Base-by-base conservation (phyloP, 352 stramenopile genomes). In the Peronosclerospora sorghi region DNA sequence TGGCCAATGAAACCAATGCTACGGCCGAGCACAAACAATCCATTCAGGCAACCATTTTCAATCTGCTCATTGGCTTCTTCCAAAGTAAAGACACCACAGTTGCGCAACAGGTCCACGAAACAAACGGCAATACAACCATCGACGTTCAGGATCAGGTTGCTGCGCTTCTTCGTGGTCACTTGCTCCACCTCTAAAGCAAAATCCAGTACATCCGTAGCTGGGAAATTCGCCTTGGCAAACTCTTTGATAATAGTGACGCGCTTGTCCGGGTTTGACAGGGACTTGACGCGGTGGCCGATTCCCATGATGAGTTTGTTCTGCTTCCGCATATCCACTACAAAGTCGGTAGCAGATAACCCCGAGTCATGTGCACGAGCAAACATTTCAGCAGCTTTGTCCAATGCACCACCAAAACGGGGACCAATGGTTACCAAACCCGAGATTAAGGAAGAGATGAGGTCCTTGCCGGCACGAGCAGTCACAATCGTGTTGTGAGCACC, bases 61-160 rank as follows among this genome's bases (percentile, higher is more conserved):
- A 98, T 95, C 51, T 97, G 78, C 57, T 97, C 91, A 62, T 97
- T 87, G 41, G 88, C 90, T 59, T 96, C 85, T 45, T 94, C 85
- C 26, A 74, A 54, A 24, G 83, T 92, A 68, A 96, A 95, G 35
- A 85, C 79, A 20, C 83, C 83, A 44, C 81, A 96, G 53, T 84
- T 85, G 45, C 93, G 84, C 43, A 98, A 68, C 66, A 98, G 58
- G 58, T 98, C 94, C 27, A 98, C 92, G 63, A 98, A 98, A 68
- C 88, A 97, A 21, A 94, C 91, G 32, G 91, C 94, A 50, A 98
- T 97, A 49, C 89, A 97, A 35, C 92, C 94, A 58, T 98, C 94
- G 21, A 98, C 94, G 69, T 98, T 98, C 15, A 98, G 68, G 57
- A 98, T 98, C n/a, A 98, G 63, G 59, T 95, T 98, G 52, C 87